A percentile compares a stretch with the other conserved stretches of the same genome.
phyloP scores from a whole-genome alignment of 1,284 basidiomycete species.

The Flammula alnicola region DNA sequence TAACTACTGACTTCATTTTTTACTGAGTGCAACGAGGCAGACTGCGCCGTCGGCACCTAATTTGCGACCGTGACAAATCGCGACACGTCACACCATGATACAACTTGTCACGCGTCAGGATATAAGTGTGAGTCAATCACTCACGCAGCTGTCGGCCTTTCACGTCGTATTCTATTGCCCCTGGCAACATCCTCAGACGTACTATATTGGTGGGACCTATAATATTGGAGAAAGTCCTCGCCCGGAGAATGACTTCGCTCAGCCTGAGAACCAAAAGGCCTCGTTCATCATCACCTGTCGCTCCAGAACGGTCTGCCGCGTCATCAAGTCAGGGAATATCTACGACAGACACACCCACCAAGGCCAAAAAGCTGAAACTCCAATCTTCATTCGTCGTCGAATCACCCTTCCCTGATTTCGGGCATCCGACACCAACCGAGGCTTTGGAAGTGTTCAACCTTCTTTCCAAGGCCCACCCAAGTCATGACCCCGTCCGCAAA shows the following conservation, averaged over 20 bases:
- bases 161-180: not conserved
- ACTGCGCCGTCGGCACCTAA: slow-evolving; percentile 3
- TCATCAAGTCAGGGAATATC: slow-evolving; percentile 3
- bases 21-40: slow-evolving; percentile 4
- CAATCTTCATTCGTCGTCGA: slow-evolving; percentile 45
- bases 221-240: not conserved
- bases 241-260: slow-evolving; percentile 1
- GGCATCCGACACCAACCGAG: slow-evolving; percentile 54
- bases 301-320: not conserved
- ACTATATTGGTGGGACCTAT: not conserved
- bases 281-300: slow-evolving; percentile 13
- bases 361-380: slow-evolving; percentile 57
- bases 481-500: slow-evolving; percentile 26
- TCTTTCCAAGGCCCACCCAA: slow-evolving; percentile 39
- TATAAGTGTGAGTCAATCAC: slow-evolving; percentile 5
- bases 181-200: not conserved
- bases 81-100: slow-evolving; percentile 12
- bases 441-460: slow-evolving; percentile 51
- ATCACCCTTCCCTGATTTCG: slow-evolving; percentile 61
- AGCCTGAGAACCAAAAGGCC: slow-evolving; percentile 11
- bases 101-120: slow-evolving; percentile 9
- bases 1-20: no score
- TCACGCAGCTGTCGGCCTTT: not conserved
- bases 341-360: slow-evolving; percentile 14
- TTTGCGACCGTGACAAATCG: slow-evolving; percentile 9